Evolutionary conservation across 805 yeast genomes (phyloP), one percentile per base, ranked within the genome.

Genomic region (Starmera caribaea): DNA sequence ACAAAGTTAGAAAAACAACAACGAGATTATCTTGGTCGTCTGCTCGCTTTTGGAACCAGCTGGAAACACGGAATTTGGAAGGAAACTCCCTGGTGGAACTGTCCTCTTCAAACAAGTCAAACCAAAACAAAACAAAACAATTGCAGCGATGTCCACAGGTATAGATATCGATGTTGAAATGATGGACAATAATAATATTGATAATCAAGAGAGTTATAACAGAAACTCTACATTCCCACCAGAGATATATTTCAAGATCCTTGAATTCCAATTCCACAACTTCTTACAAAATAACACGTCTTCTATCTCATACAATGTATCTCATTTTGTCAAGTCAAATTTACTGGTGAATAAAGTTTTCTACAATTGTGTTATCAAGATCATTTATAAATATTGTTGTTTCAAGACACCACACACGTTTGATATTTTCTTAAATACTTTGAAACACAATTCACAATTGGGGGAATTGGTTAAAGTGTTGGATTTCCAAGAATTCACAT

Each of bases 401-500:
- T 82, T 87, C 61, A 80, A 85, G 44, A 74, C 92, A 33, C 90
- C 96, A 5, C 83, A 78, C 41, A 71, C 88, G 10, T 87, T 87
- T 51, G 84, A 81, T 56, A 74, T 70, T 49, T 81, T 88, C 49
- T 65, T 85, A 34, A 67, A 61, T 42, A 73, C 84, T 44, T 58
- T 80, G 30, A 59, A 66, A 34, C 51, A 59, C n/a, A 63, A 65
- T 38, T 62, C 66, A 3, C 61, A 65, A 34, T 60, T 79, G 36
- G 80, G 81, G 14, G 73, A 68, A 43, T 74, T 72, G 46, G 90
- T 85, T 16, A 77, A 79, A 49, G 77, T 80, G 38, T 72, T 89
- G 49, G 96, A 88, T 62, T 89, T 88, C 51, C 83, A 84, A 52
- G 90, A 84, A 49, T 81, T 88, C 59, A 87, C 96, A 2, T 80